phyloP scores from a whole-genome alignment of 495 filamentous ascomycete species.

The Penicillium mononematosum region DNA sequence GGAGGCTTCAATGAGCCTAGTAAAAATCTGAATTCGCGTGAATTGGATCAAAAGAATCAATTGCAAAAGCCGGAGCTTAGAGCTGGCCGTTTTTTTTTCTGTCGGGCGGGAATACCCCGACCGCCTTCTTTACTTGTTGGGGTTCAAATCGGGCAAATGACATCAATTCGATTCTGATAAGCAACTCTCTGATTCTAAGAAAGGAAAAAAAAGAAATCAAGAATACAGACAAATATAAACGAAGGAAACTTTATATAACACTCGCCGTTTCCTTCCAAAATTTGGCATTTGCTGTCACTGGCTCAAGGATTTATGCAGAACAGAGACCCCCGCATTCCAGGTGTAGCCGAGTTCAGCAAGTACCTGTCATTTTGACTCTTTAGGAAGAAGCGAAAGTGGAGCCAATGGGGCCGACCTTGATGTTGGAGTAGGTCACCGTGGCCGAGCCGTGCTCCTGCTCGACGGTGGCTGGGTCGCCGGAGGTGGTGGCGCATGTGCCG shows the following conservation, averaged over 20 bases:
- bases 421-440: slow-evolving; percentile 65
- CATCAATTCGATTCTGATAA: slow-evolving; percentile 1
- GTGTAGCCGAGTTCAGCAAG: slow-evolving; percentile 11
- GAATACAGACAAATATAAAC: slow-evolving; percentile 1
- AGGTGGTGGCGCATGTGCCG: slow-evolving; percentile 60
- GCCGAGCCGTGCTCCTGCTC: slow-evolving; percentile 55
- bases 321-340: not conserved
- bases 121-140: slow-evolving; percentile 8
- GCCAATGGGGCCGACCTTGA: slow-evolving; percentile 62
- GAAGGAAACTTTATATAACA: not conserved
- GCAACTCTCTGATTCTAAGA: not conserved
- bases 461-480: slow-evolving; percentile 59
- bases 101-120: slow-evolving; percentile 22
- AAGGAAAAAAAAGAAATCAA: slow-evolving; percentile 1
- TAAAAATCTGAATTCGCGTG: not conserved
- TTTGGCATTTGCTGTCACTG: not conserved
- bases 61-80: slow-evolving; percentile 8
- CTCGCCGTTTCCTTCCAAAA: not conserved
- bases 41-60: slow-evolving; percentile 2
- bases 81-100: slow-evolving; percentile 23
- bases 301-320: not conserved
- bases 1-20: not conserved
- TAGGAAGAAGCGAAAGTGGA: slow-evolving; percentile 53
- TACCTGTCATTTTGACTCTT: not conserved
- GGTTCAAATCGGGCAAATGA: slow-evolving; percentile 2